Evolutionary conservation across 208 protist species (phyloP).

Genomic region (Leishmania arabica): DNA sequence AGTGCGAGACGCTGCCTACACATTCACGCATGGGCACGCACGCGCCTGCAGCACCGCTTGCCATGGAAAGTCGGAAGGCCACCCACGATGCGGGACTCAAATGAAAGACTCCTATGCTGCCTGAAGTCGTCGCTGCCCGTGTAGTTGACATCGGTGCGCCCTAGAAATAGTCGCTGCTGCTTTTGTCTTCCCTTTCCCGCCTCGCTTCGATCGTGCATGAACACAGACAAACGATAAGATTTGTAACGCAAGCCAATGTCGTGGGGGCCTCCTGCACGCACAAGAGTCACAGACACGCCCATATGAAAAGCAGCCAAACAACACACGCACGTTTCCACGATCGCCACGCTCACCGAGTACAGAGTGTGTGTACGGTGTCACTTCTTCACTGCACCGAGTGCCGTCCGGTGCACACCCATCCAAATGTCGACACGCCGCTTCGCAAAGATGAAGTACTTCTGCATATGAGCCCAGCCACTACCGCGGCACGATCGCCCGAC

Average conservation of each 20-base stretch:
- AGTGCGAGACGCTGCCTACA: not conserved
- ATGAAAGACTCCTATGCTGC: not conserved
- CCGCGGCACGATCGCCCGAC: slow-evolving; percentile 41
- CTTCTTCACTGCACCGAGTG: slow-evolving; percentile 32
- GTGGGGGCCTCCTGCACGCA: not conserved
- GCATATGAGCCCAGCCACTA: slow-evolving; percentile 74
- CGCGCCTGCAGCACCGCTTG: not conserved
- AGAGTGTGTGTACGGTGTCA: slow-evolving; percentile 10
- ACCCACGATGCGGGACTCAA: not conserved
- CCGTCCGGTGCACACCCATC: slow-evolving; percentile 60
- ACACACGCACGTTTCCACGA: not conserved
- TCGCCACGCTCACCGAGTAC: not conserved
- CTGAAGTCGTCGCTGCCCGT: too few species aligned
- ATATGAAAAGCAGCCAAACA: not conserved
- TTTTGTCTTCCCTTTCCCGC: not conserved
- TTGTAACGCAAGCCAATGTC: not conserved
- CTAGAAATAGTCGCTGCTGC: not conserved
- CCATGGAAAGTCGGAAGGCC: not conserved
- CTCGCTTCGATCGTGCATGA: not conserved
- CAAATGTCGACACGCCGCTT: slow-evolving; percentile 65
- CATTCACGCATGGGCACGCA: not conserved
- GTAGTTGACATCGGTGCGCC: not conserved
- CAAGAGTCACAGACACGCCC: not conserved
- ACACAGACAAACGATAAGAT: not conserved
- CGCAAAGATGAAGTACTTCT: slow-evolving; percentile 83